Conservation (phyloP, 805 yeast species). For the Kodamaea restingae region DNA sequence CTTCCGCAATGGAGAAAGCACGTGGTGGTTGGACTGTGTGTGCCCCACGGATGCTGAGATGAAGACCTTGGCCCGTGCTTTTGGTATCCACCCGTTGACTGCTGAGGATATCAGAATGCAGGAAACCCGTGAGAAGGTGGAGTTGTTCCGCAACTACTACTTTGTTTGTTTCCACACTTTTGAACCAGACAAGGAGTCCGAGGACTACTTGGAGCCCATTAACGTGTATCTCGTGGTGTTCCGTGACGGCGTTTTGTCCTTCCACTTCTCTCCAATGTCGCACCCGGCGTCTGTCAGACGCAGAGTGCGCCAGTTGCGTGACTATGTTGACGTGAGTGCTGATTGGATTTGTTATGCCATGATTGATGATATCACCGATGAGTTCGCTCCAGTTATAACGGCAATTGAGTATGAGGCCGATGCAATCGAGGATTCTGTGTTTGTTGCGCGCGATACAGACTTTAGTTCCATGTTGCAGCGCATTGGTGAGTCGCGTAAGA, state of each 20-base stretch:
- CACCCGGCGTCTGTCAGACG: slow-evolving; percentile 29
- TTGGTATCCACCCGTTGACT: slow-evolving; percentile 96
- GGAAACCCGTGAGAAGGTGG: slow-evolving; percentile 96
- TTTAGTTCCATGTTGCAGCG: slow-evolving; percentile 23
- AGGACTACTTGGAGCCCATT: slow-evolving; percentile 30
- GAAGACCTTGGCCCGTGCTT: slow-evolving; percentile 87
- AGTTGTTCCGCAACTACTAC: slow-evolving; percentile 82
- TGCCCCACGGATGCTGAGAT: slow-evolving; percentile 95
- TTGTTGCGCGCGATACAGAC: slow-evolving; percentile 20
- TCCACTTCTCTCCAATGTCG: slow-evolving; percentile 25
- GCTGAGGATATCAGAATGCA: slow-evolving; percentile 96
- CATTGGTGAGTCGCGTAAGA: slow-evolving; percentile 26
- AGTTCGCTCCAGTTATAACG: slow-evolving; percentile 28
- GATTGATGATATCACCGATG: slow-evolving; percentile 30
- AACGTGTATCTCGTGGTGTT: slow-evolving; percentile 27
- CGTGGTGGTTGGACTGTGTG: slow-evolving; percentile 71
- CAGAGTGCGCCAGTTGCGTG: slow-evolving; percentile 28
- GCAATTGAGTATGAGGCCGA: slow-evolving; percentile 28
- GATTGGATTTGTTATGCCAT: slow-evolving; percentile 31
- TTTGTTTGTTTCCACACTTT: slow-evolving; percentile 97
- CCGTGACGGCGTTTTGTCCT: slow-evolving; percentile 26
- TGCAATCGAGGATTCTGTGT: slow-evolving; percentile 26
- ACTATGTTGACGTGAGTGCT: slow-evolving; percentile 27
- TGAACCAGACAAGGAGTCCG: slow-evolving; percentile 59
- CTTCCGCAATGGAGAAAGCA: slow-evolving; percentile 24